Percentiles rank a stretch among this genome's conserved stretches.
Conservation (phyloP, 1,139 yeast genomes). For the Arxiozyma slooffiae region DNA sequence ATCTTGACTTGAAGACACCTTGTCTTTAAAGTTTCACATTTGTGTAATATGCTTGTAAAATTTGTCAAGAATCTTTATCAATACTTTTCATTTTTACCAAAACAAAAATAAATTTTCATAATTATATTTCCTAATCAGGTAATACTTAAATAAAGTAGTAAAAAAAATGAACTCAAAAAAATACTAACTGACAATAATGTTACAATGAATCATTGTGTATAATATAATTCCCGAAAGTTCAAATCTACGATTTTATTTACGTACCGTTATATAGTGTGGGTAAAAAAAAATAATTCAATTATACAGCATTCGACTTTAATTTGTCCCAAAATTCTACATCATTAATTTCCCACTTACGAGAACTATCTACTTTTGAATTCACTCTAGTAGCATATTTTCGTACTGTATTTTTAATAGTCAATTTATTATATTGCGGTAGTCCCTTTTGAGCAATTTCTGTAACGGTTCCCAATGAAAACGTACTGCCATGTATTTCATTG, state of each 20-base stretch:
- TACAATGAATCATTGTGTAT: no score
- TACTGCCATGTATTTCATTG: constrained; percentile 46
- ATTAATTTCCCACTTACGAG: constrained; percentile 40
- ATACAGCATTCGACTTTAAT: constrained; percentile 7
- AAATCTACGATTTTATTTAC: background rate
- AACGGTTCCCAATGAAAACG: constrained; percentile 61
- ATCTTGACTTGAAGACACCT: background rate
- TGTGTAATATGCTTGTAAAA: background rate
- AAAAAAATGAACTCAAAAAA: background rate
- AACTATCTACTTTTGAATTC: constrained; percentile 35
- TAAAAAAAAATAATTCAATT: no score
- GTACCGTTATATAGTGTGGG: background rate
- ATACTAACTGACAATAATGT: background rate
- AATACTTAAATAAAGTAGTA: background rate
- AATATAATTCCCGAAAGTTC: background rate
- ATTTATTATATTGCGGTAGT: constrained; percentile 50
- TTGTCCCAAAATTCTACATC: constrained; percentile 24
- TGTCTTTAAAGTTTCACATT: no score
- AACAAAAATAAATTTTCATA: background rate
- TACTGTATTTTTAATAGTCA: constrained; percentile 57
- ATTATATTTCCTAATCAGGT: constrained; percentile 6
- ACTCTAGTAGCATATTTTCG: constrained; percentile 43
- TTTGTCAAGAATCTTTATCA: background rate
- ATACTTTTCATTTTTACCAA: background rate
- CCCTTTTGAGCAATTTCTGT: constrained; percentile 68